Evolutionary conservation across 1,139 yeast genomes (phyloP).

Genomic region (Meyerozyma elateridarum): DNA sequence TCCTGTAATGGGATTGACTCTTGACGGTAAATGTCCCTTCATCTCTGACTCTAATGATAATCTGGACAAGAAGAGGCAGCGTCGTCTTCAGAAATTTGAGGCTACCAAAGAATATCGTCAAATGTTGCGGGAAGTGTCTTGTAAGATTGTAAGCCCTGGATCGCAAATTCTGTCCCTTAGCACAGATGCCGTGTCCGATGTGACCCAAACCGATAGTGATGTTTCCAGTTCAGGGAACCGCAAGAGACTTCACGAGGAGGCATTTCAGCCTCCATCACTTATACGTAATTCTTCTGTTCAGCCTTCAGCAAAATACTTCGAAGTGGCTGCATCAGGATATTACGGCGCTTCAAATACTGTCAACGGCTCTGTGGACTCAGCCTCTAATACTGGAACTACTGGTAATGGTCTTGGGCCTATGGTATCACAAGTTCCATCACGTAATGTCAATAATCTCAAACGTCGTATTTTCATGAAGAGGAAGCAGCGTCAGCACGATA

Average conservation of each 20-base stretch:
- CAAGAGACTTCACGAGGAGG: no score
- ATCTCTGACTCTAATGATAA: constrained; percentile 43
- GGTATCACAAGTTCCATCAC: constrained; percentile 63
- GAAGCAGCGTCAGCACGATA: constrained; percentile 21
- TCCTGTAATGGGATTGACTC: constrained; percentile 42
- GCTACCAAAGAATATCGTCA: constrained; percentile 38
- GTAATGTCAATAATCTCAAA: constrained; percentile 58
- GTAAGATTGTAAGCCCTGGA: constrained; percentile 15
- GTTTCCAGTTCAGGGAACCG: neutral
- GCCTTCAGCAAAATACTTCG: constrained; percentile 40
- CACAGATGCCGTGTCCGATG: neutral
- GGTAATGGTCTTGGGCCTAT: constrained; percentile 73
- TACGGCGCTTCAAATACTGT: constrained; percentile 54
- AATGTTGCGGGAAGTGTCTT: constrained; percentile 32
- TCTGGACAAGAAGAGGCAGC: constrained; percentile 32
- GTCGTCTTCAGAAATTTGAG: constrained; percentile 38
- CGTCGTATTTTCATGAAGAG: constrained; percentile 44
- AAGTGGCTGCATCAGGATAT: constrained; percentile 78
- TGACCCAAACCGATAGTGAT: neutral
- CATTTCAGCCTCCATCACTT: constrained; percentile 18
- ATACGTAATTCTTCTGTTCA: constrained; percentile 21
- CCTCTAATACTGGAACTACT: constrained; percentile 32
- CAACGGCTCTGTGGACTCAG: constrained; percentile 41
- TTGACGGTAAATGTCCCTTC: constrained; percentile 73
- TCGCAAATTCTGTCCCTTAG: neutral